Percentiles rank a stretch among this genome's conserved stretches.
These are phyloP conservation scores for Sugiyamaella lignohabitans DNA, from an alignment of 805 yeast genomes.

Conservation along the genomic window DNA sequence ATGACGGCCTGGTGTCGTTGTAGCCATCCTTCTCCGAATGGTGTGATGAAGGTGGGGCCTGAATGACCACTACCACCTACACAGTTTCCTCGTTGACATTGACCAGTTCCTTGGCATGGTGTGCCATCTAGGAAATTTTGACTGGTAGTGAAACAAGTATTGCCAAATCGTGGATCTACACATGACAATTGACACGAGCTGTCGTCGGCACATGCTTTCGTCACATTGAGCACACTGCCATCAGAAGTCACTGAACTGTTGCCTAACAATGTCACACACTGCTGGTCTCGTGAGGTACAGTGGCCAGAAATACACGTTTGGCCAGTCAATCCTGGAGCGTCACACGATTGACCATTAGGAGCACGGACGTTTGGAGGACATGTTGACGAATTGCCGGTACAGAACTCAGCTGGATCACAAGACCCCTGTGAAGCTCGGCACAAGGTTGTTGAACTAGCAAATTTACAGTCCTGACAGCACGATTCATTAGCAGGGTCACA, in stretches of 20 bases:
- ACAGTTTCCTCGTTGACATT: conserved; percentile 28
- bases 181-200: conserved; percentile 27
- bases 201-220: conserved; percentile 28
- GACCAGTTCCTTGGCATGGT: conserved; percentile 28
- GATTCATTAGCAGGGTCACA: conserved; percentile 31
- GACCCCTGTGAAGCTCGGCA: conserved; percentile 31
- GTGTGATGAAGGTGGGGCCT: conserved; percentile 6
- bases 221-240: conserved; percentile 22
- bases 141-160: conserved; percentile 24
- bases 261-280: conserved; percentile 28
- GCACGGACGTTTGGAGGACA: conserved; percentile 28
- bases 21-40: conserved; percentile 22
- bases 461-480: conserved; percentile 31
- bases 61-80: conserved; percentile 23
- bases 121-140: conserved; percentile 33
- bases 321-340: conserved; percentile 8
- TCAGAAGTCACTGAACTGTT: conserved; percentile 18
- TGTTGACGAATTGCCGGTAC: conserved; percentile 30
- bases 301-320: conserved; percentile 30
- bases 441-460: conserved; percentile 24
- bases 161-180: conserved; percentile 22
- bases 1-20: conserved; percentile 19
- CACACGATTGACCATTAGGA: conserved; percentile 29
- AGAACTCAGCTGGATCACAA: conserved; percentile 31
- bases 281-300: conserved; percentile 33